Conservation (phyloP, 305 asterid genomes). For the Solanum aculeatissimum region DNA sequence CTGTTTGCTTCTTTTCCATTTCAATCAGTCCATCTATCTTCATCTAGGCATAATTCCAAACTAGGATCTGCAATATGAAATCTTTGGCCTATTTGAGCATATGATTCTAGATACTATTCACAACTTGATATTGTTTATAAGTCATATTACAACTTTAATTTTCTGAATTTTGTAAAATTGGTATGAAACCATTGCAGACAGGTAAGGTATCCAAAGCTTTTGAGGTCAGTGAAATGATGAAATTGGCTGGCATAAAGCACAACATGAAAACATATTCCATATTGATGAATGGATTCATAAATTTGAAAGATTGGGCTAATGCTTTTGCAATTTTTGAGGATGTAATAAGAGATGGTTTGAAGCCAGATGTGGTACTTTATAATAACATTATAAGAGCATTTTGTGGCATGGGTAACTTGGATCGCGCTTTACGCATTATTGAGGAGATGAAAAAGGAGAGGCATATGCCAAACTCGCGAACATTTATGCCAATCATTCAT, state of each 20-base stretch:
- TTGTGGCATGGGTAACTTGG: slow-evolving; percentile 93
- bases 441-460: slow-evolving; percentile 83
- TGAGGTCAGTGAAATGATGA: slow-evolving; percentile 78
- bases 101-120: not conserved
- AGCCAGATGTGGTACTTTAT: slow-evolving; percentile 87
- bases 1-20: not conserved
- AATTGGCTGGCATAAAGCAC: slow-evolving; percentile 59
- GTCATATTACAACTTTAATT: not conserved
- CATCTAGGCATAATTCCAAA: not conserved
- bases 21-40: not conserved
- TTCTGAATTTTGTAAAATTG: not conserved
- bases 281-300: slow-evolving; percentile 83
- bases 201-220: slow-evolving; percentile 80
- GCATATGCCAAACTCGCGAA: slow-evolving; percentile 62
- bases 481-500: slow-evolving; percentile 92
- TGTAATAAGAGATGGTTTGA: slow-evolving; percentile 62
- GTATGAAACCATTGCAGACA: slow-evolving; percentile 27
- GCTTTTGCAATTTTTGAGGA: slow-evolving; percentile 94
- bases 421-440: slow-evolving; percentile 76
- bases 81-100: not conserved
- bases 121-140: not conserved
- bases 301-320: slow-evolving; percentile 85
- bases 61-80: not conserved
- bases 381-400: slow-evolving; percentile 77
- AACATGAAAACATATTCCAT: slow-evolving; percentile 95